Conservation (phyloP, 192 early-diverging fungal species). For the Rhizoclosmatium sp. region DNA sequence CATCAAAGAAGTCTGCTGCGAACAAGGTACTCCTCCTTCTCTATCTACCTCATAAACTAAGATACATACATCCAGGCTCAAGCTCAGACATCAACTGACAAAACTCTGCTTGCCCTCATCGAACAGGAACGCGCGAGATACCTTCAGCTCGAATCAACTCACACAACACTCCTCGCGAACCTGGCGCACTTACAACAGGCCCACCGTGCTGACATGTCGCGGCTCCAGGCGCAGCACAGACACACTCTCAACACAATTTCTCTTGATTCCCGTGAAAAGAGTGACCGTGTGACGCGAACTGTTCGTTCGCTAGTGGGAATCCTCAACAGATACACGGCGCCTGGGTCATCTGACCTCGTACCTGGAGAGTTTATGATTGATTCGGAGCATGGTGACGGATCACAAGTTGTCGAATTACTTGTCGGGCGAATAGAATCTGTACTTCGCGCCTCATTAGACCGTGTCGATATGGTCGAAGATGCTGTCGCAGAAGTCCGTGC, state of each 20-base stretch:
- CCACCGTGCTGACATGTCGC: conserved; percentile 48
- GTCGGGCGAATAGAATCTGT: conserved; percentile 39
- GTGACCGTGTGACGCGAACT: conserved; percentile 34
- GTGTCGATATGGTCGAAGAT: conserved; percentile 34
- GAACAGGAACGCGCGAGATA: conserved; percentile 59
- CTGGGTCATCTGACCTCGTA: background rate
- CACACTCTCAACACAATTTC: conserved; percentile 46
- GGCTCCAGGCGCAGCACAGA: conserved; percentile 48
- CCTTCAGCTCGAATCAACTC: conserved; percentile 51
- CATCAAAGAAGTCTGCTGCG: background rate
- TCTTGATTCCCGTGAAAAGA: conserved; percentile 43
- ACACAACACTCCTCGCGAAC: conserved; percentile 53
- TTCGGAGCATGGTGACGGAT: conserved; percentile 32
- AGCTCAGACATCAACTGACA: conserved; percentile 38
- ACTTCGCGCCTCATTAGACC: conserved; percentile 16
- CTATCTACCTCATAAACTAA: conserved; percentile 3
- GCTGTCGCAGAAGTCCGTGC: conserved; percentile 29
- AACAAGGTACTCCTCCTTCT: background rate
- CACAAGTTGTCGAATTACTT: conserved; percentile 33
- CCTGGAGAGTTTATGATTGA: conserved; percentile 5
- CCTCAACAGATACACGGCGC: conserved; percentile 3
- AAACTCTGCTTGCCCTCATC: conserved; percentile 53
- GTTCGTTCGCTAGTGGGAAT: conserved; percentile 29
- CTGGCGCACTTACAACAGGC: conserved; percentile 32
- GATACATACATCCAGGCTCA: background rate